Base-by-base conservation (phyloP, 192 early-diverging fungal genomes). In the Coemansia sp. region DNA sequence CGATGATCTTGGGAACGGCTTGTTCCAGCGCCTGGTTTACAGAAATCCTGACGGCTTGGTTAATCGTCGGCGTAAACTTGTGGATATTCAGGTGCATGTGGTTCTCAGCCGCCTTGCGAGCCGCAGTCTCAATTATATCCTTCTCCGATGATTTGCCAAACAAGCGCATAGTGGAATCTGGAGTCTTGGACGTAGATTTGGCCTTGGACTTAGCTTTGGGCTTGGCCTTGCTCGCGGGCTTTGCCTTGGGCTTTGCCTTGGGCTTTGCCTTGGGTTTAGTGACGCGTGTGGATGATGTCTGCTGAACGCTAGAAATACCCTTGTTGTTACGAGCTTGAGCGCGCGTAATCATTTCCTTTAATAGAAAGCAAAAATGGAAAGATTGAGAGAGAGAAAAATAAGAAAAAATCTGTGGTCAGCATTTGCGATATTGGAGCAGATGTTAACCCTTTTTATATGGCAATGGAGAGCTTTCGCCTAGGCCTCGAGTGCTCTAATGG, bases 21-120 rank as follows among this genome's bases (percentile, higher is more conserved):
- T 64, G 27, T 4, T 44, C 63, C 31, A 66, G 9, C 6, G 50
- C 65, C 17, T 24, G 32, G 6, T 8, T 13, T n/a, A 66, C 65
- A 31, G 51, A 20, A 7, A 45, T 46, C 42, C 27, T 45, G 62
- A 64, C 62, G 8, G 62, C 44, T 17, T 64, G 41, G 41, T 64
- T 46, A 40, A 64, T 64, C 19, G 59, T 61, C 38, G 59, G 59
- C 36, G 59, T 61, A 39, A 61, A 61, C 38, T 40, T 61, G n/a
- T 36, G 32, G 2, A 61, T 61, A 38, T 40, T 61, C 2, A 61
- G 11, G 9, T 61, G 59, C 59, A 61, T 61, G 38, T 61, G 38
- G 59, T 61, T 40, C 36, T 61, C 38, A 10, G 59, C 59, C 4
- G 59, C 59, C 59, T 61, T 61, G 36, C 59, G 32, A 40, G 59